Conservation (phyloP, 805 yeast genomes). For the Ogataea methylovora region DNA sequence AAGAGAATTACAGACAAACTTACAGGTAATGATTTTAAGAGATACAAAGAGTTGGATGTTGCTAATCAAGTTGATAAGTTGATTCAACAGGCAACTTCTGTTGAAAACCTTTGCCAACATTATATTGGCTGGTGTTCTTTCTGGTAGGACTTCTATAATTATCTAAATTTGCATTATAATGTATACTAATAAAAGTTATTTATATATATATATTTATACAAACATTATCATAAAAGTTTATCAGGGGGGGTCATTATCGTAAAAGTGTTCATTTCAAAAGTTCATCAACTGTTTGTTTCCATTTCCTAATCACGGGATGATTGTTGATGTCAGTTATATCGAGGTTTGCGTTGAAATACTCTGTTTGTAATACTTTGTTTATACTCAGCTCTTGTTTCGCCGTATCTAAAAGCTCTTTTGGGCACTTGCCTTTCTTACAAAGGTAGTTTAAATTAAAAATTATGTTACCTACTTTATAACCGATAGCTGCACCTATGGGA, state of each 20-base stretch:
- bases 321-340: slow-evolving; percentile 24
- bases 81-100: slow-evolving; percentile 93
- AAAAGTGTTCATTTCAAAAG: not conserved
- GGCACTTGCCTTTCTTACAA: slow-evolving; percentile 3
- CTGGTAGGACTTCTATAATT: slow-evolving; percentile 60
- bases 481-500: slow-evolving; percentile 67
- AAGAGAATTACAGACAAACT: slow-evolving; percentile 87
- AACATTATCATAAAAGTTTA: not conserved
- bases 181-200: not conserved
- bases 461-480: slow-evolving; percentile 56
- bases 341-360: slow-evolving; percentile 46
- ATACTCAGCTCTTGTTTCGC: slow-evolving; percentile 53
- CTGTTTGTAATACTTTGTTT: slow-evolving; percentile 43
- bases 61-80: slow-evolving; percentile 88
- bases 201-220: not conserved
- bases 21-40: slow-evolving; percentile 86
- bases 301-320: slow-evolving; percentile 20
- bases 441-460: slow-evolving; percentile 36
- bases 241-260: too few relatives aligned
- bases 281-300: slow-evolving; percentile 8
- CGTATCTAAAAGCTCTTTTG: slow-evolving; percentile 9
- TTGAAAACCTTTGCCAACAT: slow-evolving; percentile 93
- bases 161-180: not conserved
- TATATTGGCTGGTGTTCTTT: slow-evolving; percentile 99
- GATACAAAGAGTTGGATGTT: slow-evolving; percentile 63